Percentiles rank a stretch among this genome's conserved stretches.
phyloP scores from a whole-genome alignment of 2,329 filamentous ascomycete species.

The Gaeumannomyces tritici region DNA sequence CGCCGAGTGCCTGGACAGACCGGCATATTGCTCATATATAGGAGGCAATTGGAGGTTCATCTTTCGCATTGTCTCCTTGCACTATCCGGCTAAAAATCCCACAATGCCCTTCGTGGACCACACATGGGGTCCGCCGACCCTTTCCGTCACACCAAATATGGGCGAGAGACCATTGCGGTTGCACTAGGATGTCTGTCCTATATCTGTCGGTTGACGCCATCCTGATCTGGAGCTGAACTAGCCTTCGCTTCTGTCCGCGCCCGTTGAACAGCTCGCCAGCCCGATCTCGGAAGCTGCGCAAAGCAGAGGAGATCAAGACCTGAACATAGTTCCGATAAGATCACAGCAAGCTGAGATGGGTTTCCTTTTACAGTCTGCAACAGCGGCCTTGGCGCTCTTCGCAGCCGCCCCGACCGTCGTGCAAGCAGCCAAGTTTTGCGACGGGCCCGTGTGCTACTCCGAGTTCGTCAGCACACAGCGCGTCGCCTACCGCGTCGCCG shows the following conservation, averaged over 20 bases:
- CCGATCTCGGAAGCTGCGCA: too few relatives aligned
- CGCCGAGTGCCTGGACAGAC: too few relatives aligned
- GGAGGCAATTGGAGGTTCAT: background rate
- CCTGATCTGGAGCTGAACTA: too few relatives aligned
- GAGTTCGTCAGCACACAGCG: conserved; percentile 16
- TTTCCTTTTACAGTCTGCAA: conserved; percentile 11
- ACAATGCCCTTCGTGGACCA: background rate
- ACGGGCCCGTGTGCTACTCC: conserved; percentile 19
- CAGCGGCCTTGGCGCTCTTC: conserved; percentile 10
- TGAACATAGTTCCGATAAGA: too few relatives aligned
- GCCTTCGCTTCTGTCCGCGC: too few relatives aligned
- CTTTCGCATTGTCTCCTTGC: background rate
- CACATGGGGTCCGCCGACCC: background rate
- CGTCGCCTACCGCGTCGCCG: conserved; percentile 18
- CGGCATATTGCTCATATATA: background rate
- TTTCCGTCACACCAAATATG: background rate
- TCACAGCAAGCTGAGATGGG: conserved; percentile 13
- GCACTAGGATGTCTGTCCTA: background rate
- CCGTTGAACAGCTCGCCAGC: too few relatives aligned
- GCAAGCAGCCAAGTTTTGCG: conserved; percentile 16
- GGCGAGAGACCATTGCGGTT: background rate
- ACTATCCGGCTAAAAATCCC: background rate
- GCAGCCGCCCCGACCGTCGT: conserved; percentile 4
- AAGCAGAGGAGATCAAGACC: too few relatives aligned
- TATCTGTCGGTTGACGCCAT: background rate